A percentile compares a stretch with the other conserved stretches of the same genome.
Conservation (phyloP, 768 basidiomycete genomes). For the Chalciporus pseudorubinellus region DNA sequence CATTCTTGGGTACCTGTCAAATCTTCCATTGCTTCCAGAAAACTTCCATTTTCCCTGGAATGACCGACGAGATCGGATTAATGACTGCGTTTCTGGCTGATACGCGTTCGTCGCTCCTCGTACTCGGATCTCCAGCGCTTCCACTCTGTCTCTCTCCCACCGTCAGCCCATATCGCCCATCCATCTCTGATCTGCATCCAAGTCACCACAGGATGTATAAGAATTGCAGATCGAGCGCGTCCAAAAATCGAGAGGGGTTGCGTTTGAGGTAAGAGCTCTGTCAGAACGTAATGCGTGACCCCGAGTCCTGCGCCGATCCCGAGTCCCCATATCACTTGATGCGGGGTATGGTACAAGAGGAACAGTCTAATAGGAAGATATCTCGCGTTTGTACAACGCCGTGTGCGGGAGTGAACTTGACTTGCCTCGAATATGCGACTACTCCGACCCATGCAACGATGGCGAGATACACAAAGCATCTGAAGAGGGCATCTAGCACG, state of each 20-base stretch:
- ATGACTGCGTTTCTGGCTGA: conserved; percentile 16
- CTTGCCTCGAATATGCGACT: conserved; percentile 80
- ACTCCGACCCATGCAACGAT: conserved; percentile 55
- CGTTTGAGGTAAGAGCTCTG: conserved; percentile 56
- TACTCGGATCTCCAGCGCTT: conserved; percentile 58
- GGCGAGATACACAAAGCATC: conserved; percentile 44
- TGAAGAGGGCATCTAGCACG: conserved; percentile 51
- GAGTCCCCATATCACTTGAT: conserved; percentile 75
- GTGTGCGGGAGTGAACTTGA: neutral
- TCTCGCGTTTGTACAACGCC: neutral
- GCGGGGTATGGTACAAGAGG: conserved; percentile 69
- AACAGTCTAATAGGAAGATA: conserved; percentile 45
- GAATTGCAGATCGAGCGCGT: conserved; percentile 42
- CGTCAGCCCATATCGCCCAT: conserved; percentile 78
- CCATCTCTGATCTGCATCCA: conserved; percentile 80
- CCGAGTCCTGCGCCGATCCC: conserved; percentile 61
- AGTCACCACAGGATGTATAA: conserved; percentile 53
- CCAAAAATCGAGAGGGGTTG: conserved; percentile 57
- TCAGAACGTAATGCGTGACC: conserved; percentile 47
- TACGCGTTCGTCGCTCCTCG: conserved; percentile 37
- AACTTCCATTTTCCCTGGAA: neutral
- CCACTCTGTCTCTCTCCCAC: conserved; percentile 76
- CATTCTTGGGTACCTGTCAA: too few relatives aligned
- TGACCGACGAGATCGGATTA: conserved; percentile 1
- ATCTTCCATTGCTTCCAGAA: neutral